Evolutionary conservation across 2,329 filamentous ascomycete species (phyloP).

Genomic region (Aureobasidium sp.): DNA sequence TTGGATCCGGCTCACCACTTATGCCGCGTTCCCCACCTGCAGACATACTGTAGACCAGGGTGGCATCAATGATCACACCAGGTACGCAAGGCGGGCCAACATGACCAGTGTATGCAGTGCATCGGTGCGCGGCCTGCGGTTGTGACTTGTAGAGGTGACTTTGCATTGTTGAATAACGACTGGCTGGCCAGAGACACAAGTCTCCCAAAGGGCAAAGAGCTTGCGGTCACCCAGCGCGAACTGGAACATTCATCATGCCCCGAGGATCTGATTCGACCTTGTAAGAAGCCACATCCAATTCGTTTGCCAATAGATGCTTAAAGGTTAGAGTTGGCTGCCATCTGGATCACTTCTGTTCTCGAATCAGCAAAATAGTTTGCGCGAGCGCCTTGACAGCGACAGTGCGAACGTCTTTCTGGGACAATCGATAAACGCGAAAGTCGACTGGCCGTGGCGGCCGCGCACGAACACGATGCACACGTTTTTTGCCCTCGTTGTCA

Average conservation of each 20-base stretch:
- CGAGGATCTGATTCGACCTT: not conserved
- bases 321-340: not conserved
- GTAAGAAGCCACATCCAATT: not conserved
- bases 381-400: conserved; percentile 4
- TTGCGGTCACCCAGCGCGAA: not conserved
- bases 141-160: not conserved
- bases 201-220: not conserved
- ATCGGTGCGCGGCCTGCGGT: not conserved
- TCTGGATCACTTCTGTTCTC: not conserved
- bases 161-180: not conserved
- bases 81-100: not conserved
- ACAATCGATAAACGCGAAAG: conserved; percentile 13
- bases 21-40: not conserved
- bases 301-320: not conserved
- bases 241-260: not conserved
- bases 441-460: not conserved
- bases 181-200: not conserved
- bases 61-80: not conserved
- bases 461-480: conserved; percentile 7
- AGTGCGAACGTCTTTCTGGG: conserved; percentile 6
- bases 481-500: conserved; percentile 11
- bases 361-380: conserved; percentile 2
- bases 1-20: conserved; percentile 8
- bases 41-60: not conserved
- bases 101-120: not conserved